These are phyloP conservation scores for Vigna radiata DNA, from an alignment of 306 rosid genomes.

Conservation along the genomic window DNA sequence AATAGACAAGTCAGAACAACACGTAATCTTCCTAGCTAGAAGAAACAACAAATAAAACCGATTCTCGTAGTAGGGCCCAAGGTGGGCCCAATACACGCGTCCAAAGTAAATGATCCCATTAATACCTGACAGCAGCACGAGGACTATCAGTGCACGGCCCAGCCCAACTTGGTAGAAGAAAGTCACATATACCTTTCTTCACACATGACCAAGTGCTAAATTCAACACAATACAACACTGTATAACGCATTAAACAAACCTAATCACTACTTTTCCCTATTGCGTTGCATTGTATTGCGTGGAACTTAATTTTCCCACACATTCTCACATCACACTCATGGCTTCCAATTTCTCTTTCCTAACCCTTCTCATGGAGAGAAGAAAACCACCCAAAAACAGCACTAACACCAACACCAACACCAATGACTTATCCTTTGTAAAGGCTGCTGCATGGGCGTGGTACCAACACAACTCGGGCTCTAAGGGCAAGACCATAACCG, in stretches of 20 bases:
- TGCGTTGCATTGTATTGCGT: slow-evolving; percentile 44
- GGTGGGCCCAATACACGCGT: background rate
- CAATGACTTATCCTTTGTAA: slow-evolving; percentile 49
- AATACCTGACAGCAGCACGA: background rate
- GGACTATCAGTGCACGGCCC: background rate
- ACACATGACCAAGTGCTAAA: slow-evolving; percentile 21
- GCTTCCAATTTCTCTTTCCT: slow-evolving; percentile 42
- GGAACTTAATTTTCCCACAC: slow-evolving; percentile 63
- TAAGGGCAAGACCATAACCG: slow-evolving; percentile 50
- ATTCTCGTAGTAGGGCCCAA: slow-evolving; percentile 3
- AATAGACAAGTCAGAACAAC: background rate
- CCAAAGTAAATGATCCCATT: slow-evolving; percentile 29
- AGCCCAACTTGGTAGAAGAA: background rate
- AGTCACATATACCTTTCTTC: slow-evolving; percentile 36
- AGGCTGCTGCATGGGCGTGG: slow-evolving; percentile 99
- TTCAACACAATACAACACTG: background rate
- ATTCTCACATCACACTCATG: slow-evolving; percentile 18
- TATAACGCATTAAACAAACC: slow-evolving; percentile 11
- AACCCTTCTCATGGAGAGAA: slow-evolving; percentile 46
- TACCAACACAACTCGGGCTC: slow-evolving; percentile 63
- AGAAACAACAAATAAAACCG: background rate
- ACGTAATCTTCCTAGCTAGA: background rate
- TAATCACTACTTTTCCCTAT: background rate
- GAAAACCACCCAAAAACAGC: slow-evolving; percentile 11
- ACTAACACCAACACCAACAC: background rate